phyloP scores from a whole-genome alignment of 352 stramenopile genomes.

The Globisporangium spinosum region DNA sequence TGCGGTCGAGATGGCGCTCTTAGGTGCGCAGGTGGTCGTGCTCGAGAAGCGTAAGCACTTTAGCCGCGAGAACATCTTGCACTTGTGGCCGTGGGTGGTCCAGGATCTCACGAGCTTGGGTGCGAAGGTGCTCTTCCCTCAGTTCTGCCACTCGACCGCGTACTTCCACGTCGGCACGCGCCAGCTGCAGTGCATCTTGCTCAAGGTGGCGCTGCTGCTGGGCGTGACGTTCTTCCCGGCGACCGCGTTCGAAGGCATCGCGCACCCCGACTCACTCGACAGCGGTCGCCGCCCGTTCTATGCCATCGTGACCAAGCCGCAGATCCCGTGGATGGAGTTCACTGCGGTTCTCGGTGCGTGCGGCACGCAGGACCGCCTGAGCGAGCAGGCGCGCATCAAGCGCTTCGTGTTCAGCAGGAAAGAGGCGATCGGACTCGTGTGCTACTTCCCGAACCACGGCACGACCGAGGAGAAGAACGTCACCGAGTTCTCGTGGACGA shows the following conservation, averaged over 20 bases:
- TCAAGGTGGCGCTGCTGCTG: conserved; percentile 75
- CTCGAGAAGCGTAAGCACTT: conserved; percentile 83
- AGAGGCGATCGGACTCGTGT: conserved; percentile 77
- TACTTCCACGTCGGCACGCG: conserved; percentile 85
- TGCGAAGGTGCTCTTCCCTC: conserved; percentile 79
- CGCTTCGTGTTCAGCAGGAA: conserved; percentile 80
- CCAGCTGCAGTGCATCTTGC: conserved; percentile 80
- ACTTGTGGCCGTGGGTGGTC: conserved; percentile 83
- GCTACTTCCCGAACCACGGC: conserved; percentile 73
- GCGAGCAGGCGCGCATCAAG: conserved; percentile 60
- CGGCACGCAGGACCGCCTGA: conserved; percentile 67
- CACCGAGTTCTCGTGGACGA: conserved; percentile 79
- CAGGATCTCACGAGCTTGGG: conserved; percentile 76
- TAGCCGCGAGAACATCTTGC: conserved; percentile 80
- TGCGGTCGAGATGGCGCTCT: conserved; percentile 65
- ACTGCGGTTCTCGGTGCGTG: conserved; percentile 62
- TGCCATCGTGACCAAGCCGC: conserved; percentile 62
- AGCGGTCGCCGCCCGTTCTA: conserved; percentile 66
- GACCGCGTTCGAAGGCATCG: conserved; percentile 59
- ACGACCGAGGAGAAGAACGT: conserved; percentile 76
- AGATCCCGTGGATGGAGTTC: conserved; percentile 80
- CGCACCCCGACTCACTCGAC: conserved; percentile 45
- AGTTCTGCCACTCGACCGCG: conserved; percentile 77
- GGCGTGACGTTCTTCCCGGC: conserved; percentile 64
- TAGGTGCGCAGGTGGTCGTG: conserved; percentile 69